Conservation (phyloP, 306 rosid species). For the Cicer cuneatum region DNA sequence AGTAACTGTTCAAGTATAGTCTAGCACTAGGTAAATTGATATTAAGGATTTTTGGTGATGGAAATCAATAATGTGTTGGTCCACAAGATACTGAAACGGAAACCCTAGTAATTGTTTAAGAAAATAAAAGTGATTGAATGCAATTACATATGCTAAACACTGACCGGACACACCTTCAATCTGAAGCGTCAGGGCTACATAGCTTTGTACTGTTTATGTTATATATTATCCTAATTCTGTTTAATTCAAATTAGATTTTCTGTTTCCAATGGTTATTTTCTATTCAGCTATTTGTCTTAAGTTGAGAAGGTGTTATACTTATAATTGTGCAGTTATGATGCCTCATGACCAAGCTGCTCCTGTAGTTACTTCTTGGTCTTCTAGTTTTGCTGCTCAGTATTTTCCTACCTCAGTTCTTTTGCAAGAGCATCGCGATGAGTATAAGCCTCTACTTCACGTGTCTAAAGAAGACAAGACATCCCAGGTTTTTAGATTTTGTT, state of each 20-base stretch:
- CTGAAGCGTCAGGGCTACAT: no score
- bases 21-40: constrained; percentile 7
- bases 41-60: constrained; percentile 31
- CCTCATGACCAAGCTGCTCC: constrained; percentile 67
- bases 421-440: constrained; percentile 85
- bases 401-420: constrained; percentile 73
- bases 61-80: background rate
- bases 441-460: constrained; percentile 56
- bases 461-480: constrained; percentile 64
- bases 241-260: background rate
- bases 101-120: no score
- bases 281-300: background rate
- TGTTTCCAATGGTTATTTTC: background rate
- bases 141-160: no score
- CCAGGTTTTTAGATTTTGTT: constrained; percentile 64
- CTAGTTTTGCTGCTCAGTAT: constrained; percentile 58
- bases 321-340: constrained; percentile 57
- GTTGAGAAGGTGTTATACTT: constrained; percentile 30
- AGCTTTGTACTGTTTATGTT: background rate
- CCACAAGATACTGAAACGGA: background rate
- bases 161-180: no score
- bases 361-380: constrained; percentile 51
- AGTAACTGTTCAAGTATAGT: background rate
- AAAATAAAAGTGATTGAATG: no score
- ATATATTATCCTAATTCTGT: background rate